Evolutionary conservation across 208 protist genomes (phyloP), one percentile per base, ranked within the genome.

Genomic region (Wallacemonas rigidus): DNA sequence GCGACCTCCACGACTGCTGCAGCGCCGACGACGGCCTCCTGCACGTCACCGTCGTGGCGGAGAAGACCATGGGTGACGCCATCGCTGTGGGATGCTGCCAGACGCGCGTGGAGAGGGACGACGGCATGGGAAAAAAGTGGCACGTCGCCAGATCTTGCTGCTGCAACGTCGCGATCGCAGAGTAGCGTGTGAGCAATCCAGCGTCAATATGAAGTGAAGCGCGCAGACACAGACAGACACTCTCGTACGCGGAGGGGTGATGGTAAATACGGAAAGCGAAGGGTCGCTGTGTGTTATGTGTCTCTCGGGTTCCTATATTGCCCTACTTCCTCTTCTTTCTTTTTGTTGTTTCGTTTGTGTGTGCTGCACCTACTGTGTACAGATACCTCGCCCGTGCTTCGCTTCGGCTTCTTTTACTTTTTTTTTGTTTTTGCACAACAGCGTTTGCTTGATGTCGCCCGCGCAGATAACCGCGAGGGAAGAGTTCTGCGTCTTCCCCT

Each of bases 1-100:
- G 55, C 15, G 75, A 80, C 75, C 50, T 80, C 26, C 70, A 72
- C 69, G 65, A 75, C 54, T 61, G 38, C 48, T 80, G 65, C 69
- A 58, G 65, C 51, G 51, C 51, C 41, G 65, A 56, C 35, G 75
- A 80, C 70, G 75, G 75, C 58, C 72, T 80, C 50, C 75, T 80
- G 44, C 60, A 80, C 70, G 75, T 80, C 6, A 62, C 70, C 3
- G 55, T 65, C 54, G 48, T 61, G 36, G 39, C 41, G 2, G 75
- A 80, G 57, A 40, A 48, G 2, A 36, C 58, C 2, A 72, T 80
- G 69, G 75, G 75, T n/a, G 60, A 65, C n/a, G 40, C 60, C 40
- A 45, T 9, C 43, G 60, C 60, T 0, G 36, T 65, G 0, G 60
- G 60, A 38, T 65, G 60, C 40, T 65, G 60, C 60, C 60, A 51